phyloP scores from a whole-genome alignment of 495 filamentous ascomycete genomes.

The Astrocystis sublimbata region DNA sequence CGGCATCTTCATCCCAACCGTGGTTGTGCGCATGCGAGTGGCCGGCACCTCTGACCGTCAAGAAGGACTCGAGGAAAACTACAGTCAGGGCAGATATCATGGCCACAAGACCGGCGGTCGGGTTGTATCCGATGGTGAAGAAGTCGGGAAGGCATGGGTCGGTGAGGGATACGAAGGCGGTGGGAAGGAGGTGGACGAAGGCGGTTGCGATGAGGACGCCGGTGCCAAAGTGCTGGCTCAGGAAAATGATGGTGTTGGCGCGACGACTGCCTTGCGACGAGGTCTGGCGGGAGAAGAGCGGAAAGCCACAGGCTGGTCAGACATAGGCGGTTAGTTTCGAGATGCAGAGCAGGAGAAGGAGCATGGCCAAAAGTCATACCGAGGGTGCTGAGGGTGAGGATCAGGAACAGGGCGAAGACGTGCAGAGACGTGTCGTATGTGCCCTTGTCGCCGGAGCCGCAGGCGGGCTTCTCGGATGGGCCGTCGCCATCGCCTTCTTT shows the following conservation, averaged over 20 bases:
- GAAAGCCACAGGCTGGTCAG: constrained; percentile 58
- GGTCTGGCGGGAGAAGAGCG: constrained; percentile 55
- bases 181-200: constrained; percentile 83
- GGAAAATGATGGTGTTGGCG: constrained; percentile 60
- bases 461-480: constrained; percentile 49
- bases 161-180: constrained; percentile 76
- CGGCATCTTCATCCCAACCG: constrained; percentile 42
- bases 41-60: constrained; percentile 57
- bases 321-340: neutral
- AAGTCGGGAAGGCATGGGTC: constrained; percentile 76
- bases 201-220: constrained; percentile 87
- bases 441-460: constrained; percentile 62
- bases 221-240: constrained; percentile 82
- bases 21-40: constrained; percentile 48
- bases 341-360: neutral
- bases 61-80: constrained; percentile 74
- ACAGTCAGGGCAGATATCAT: constrained; percentile 78
- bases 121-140: constrained; percentile 71
- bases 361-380: constrained; percentile 47
- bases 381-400: constrained; percentile 69
- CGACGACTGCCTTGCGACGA: constrained; percentile 40
- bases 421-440: constrained; percentile 68
- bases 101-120: constrained; percentile 75
- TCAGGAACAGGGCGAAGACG: constrained; percentile 75
- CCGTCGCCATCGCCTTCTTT: constrained; percentile 24